phyloP scores from a whole-genome alignment of 192 early-diverging fungal species.

The Rhizophlyctis rosea region DNA sequence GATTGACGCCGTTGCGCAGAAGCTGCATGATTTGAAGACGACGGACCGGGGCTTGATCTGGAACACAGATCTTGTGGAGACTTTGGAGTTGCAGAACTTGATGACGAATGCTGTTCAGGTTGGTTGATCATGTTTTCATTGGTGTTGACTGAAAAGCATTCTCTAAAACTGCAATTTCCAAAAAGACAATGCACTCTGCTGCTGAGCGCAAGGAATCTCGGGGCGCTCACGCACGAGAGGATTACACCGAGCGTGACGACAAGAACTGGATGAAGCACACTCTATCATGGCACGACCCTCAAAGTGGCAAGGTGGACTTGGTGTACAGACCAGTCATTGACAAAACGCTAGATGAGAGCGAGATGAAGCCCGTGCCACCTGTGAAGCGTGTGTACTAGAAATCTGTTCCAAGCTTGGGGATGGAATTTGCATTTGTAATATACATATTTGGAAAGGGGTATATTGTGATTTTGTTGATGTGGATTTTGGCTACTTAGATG shows the following conservation, averaged over 20 bases:
- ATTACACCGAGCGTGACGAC: slow-evolving; percentile 87
- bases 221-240: slow-evolving; percentile 97
- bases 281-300: slow-evolving; percentile 86
- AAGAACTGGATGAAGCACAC: slow-evolving; percentile 98
- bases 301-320: slow-evolving; percentile 71
- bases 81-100: slow-evolving; percentile 96
- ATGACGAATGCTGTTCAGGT: slow-evolving; percentile 92
- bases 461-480: too few relatives aligned
- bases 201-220: slow-evolving; percentile 94
- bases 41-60: slow-evolving; percentile 94
- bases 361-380: slow-evolving; percentile 89
- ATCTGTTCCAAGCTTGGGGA: too few relatives aligned
- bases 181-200: slow-evolving; percentile 78
- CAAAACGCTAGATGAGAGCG: slow-evolving; percentile 85
- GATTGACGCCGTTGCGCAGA: slow-evolving; percentile 79
- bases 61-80: slow-evolving; percentile 97
- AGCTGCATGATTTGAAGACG: slow-evolving; percentile 79
- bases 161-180: too few relatives aligned
- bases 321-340: slow-evolving; percentile 79
- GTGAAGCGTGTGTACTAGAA: slow-evolving; percentile 83
- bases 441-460: too few relatives aligned
- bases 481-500: too few relatives aligned
- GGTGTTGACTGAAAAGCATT: too few relatives aligned
- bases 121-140: too few relatives aligned
- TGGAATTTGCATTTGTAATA: too few relatives aligned